Conservation (phyloP, 192 early-diverging fungal species). For the Rhizoclosmatium globosum region DNA sequence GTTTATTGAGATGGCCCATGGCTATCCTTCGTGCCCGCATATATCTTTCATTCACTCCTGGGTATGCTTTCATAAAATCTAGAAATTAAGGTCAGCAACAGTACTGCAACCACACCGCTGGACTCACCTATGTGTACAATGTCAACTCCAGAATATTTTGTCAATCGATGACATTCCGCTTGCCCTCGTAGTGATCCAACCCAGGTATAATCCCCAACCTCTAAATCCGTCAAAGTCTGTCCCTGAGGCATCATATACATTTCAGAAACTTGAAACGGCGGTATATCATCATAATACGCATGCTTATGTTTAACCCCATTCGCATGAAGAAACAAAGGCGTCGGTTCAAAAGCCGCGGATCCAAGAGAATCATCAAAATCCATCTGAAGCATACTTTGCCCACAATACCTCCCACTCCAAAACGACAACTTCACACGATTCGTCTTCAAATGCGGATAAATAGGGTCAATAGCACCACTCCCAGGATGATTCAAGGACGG, state of each 20-base stretch:
- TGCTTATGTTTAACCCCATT: conserved; percentile 23
- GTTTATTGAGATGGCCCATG: background rate
- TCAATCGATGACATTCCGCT: conserved; percentile 19
- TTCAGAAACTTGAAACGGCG: conserved; percentile 23
- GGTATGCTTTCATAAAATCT: conserved; percentile 28
- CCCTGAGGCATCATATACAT: conserved; percentile 8
- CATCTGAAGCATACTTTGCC: conserved; percentile 32
- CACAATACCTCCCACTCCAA: conserved; percentile 15
- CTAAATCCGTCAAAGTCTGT: background rate
- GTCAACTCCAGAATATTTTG: background rate
- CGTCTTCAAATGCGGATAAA: background rate
- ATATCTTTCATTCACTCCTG: conserved; percentile 25
- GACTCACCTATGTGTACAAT: conserved; percentile 4
- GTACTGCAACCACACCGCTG: background rate
- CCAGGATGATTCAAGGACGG: background rate
- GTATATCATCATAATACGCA: conserved; percentile 6
- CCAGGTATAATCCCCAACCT: background rate
- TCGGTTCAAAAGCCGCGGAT: background rate
- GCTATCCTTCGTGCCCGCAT: conserved; percentile 8
- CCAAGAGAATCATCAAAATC: background rate
- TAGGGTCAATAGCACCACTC: background rate
- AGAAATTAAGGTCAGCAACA: background rate
- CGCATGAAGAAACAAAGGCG: conserved; percentile 24
- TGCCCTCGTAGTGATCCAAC: conserved; percentile 10
- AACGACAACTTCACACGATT: background rate